Evolutionary conservation across 1,284 basidiomycete species (phyloP).

Genomic region (Leccinum subrobustum): DNA sequence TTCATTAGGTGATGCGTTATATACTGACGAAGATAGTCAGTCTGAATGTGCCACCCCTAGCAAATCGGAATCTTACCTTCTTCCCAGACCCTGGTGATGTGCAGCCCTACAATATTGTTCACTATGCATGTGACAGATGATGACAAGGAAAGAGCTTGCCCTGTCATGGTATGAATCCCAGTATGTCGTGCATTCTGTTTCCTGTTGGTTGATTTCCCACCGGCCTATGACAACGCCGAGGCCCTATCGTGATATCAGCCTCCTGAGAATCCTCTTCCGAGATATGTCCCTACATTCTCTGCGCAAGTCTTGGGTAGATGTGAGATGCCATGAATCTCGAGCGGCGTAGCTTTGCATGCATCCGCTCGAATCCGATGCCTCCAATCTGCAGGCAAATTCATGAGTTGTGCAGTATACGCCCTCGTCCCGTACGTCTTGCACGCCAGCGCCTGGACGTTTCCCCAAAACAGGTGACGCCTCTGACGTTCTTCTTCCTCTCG

Average conservation of each 20-base stretch:
- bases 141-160: neutral
- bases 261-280: no score
- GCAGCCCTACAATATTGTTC: conserved; percentile 22
- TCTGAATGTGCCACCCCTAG: neutral
- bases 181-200: conserved; percentile 23
- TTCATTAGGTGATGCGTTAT: conserved; percentile 23
- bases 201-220: conserved; percentile 22
- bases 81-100: conserved; percentile 25
- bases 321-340: conserved; percentile 23
- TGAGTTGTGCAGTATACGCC: conserved; percentile 25
- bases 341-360: conserved; percentile 22
- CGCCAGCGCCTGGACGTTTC: conserved; percentile 11
- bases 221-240: conserved; percentile 20
- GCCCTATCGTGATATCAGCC: conserved; percentile 17
- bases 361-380: conserved; percentile 11
- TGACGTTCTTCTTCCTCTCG: conserved; percentile 27
- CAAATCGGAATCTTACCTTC: conserved; percentile 11
- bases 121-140: neutral
- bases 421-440: conserved; percentile 27
- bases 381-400: conserved; percentile 23
- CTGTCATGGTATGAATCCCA: conserved; percentile 26
- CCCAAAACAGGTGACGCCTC: conserved; percentile 23
- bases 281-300: conserved; percentile 17
- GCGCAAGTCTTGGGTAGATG: conserved; percentile 25
- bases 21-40: conserved; percentile 12